Base-by-base conservation (phyloP, 305 asterid species). In the Fraxinus angustifolia region DNA sequence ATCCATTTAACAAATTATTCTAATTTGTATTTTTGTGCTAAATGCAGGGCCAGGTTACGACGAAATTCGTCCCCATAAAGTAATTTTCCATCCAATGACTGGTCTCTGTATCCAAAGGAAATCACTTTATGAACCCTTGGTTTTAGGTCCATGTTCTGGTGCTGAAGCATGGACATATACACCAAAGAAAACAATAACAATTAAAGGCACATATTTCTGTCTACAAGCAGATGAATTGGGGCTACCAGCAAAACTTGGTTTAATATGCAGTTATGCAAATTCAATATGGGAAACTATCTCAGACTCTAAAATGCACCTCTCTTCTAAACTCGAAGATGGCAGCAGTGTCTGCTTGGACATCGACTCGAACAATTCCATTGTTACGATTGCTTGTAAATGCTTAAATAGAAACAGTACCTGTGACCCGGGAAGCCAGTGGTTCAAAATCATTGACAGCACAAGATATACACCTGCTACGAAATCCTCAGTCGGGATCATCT, bases 371-470 rank as follows among this genome's bases (percentile, higher is more conserved):
- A 92, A 85, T 85, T 79, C 65, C 42, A 6, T 92, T 78, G 89
- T 92, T 82, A 96, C 98, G 36, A 91, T 86, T 84, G 71, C 74
- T 36, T 96, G 99, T 87, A 91, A 92, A 85, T 96, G 99, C 80
- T 78, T 90, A 90, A 85, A 45, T 6, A 90, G 74, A 72, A 88
- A 86, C 76, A 91, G 78, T 38, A 85, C 83, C 34, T 94, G 98
- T 21, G 97, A 96, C 53, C 98, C 98, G 0, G 96, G 84, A 73
- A 94, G 96, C 84, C 98, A 96, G 88, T 94, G 99, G 99, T 94
- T 94, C 94, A 96, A 91, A 77, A 86, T 96, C 7, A 88, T 91
- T 11, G 87, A 94, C 78, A 93, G 97, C 90, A 92, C 96, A 23
- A 87, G 97, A 88, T 8, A 42, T 12, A 89, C 81, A 83, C 83